Conservation (phyloP, 257 asterid genomes). For the Scutellaria galericulata region DNA sequence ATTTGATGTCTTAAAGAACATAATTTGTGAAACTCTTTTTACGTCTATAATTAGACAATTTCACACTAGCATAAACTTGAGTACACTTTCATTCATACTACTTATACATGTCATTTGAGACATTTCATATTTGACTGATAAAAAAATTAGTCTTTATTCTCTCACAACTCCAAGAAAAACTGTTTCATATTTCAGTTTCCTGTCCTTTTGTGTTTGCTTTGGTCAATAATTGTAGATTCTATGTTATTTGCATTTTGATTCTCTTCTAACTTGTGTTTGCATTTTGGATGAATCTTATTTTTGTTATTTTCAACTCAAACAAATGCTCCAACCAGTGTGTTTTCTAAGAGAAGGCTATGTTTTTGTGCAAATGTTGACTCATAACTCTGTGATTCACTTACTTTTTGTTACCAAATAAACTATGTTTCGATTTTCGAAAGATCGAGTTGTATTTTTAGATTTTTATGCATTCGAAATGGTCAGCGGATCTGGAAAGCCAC, state of each 20-base stretch:
- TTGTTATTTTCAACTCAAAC: too few relatives aligned
- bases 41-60: constrained; percentile 12
- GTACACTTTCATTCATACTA: not conserved
- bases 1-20: constrained; percentile 1
- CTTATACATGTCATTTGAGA: not conserved
- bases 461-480: too few relatives aligned
- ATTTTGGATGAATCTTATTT: too few relatives aligned
- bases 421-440: too few relatives aligned
- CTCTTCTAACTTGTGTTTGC: not conserved
- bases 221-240: not conserved
- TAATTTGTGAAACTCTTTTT: not conserved
- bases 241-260: not conserved
- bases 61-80: constrained; percentile 4
- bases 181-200: not conserved
- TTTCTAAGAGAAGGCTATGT: too few relatives aligned
- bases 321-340: too few relatives aligned
- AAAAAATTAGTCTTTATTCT: not conserved
- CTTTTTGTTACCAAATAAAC: too few relatives aligned
- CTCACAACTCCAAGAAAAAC: not conserved
- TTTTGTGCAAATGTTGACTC: too few relatives aligned
- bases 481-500: too few relatives aligned
- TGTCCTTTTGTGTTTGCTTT: constrained; percentile 19
- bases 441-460: too few relatives aligned
- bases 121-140: not conserved
- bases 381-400: too few relatives aligned